Evolutionary conservation across 2,329 filamentous ascomycete genomes (phyloP), one percentile per base, ranked within the genome.

Genomic region (Botrytis medusae): DNA sequence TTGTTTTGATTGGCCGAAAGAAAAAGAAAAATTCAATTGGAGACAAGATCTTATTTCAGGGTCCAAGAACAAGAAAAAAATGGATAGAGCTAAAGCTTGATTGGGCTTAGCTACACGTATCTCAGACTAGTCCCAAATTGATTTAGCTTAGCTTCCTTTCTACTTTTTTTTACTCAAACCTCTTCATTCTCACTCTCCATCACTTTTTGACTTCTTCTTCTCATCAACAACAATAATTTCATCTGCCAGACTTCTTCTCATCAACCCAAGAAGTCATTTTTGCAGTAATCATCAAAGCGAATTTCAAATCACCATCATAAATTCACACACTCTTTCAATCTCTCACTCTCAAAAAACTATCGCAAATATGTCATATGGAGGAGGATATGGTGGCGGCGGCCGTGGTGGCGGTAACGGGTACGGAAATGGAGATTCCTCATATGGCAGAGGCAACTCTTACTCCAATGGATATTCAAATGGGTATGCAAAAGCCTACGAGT

Each of bases 311-410:
- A 74, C 71, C 34, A 74, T 57, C 22, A 54, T 54, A 74, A 65
- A 70, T 57, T 75, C 68, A 34, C 40, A 67, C 60, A 42, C 71
- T 59, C 67, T 62, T 72, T 75, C 75, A 76, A 72, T 63, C 51
- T 70, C 67, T 68, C 68, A 74, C 69, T 59, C 34, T n/a, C 34
- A 42, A 54, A 37, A 72, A 72, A 44, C 32, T 22, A 72, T 71
- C 69, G 60, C 67, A 74, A 75, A 73, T 82, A 93, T 93, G 91
- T 93, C 91, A 84, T 92, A 93, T 80, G 72, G 72, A 46, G 72
- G 72, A 64, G 72, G 72, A 71, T 92, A 92, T 79, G 87, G 89
- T 78, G 87, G 84, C 78, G 87, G 86, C 73, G 82, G 84, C 77
- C 82, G 81, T 77, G 82, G 84, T 77, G 83, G 85, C 73, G 82